A percentile compares a stretch with the other conserved stretches of the same genome.
phyloP scores from a whole-genome alignment of 2,329 filamentous ascomycete genomes.

The Cercospora sp. region DNA sequence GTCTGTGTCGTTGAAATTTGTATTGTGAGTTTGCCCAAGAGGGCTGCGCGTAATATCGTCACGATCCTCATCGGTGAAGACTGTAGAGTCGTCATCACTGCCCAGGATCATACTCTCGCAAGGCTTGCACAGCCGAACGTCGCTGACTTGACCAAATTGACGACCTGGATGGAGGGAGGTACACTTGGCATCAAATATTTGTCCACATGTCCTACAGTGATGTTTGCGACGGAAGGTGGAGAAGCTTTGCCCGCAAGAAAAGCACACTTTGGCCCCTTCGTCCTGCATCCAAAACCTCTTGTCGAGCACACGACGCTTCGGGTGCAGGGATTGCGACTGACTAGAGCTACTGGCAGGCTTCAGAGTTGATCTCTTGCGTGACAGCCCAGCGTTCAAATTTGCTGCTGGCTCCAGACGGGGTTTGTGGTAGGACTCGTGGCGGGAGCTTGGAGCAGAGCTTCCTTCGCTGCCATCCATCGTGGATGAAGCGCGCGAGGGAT shows the following conservation, averaged over 20 bases:
- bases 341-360: constrained; percentile 38
- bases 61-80: constrained; percentile 73
- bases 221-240: constrained; percentile 94
- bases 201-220: constrained; percentile 93
- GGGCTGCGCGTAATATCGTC: constrained; percentile 34
- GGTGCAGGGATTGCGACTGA: constrained; percentile 48
- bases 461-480: constrained; percentile 44
- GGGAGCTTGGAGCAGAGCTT: constrained; percentile 32
- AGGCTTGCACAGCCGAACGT: constrained; percentile 85
- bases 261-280: constrained; percentile 96
- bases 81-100: constrained; percentile 79
- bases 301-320: constrained; percentile 83
- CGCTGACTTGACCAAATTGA: constrained; percentile 82
- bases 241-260: constrained; percentile 85
- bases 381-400: constrained; percentile 34
- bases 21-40: constrained; percentile 16
- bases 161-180: constrained; percentile 87
- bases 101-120: constrained; percentile 90
- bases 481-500: constrained; percentile 49
- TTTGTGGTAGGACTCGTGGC: constrained; percentile 15
- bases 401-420: constrained; percentile 30
- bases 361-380: constrained; percentile 29
- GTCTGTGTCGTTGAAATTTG: constrained; percentile 19
- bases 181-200: constrained; percentile 96
- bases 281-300: constrained; percentile 97